A percentile compares a stretch with the other conserved stretches of the same genome.
phyloP scores from a whole-genome alignment of 2,329 filamentous ascomycete genomes.

The Dactylellina haptotyla region DNA sequence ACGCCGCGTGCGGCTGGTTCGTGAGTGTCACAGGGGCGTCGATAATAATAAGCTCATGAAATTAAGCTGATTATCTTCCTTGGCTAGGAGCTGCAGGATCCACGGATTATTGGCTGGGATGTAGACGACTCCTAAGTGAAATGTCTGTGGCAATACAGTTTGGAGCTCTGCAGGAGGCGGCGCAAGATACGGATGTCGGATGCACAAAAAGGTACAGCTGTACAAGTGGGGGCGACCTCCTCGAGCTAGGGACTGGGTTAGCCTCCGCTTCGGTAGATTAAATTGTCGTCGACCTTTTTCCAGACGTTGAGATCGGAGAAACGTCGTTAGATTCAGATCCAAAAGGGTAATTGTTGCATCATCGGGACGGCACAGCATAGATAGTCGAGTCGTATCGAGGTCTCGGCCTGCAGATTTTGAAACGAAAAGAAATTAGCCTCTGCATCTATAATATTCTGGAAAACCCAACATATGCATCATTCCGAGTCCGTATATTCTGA shows the following conservation, averaged over 20 bases:
- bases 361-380: conserved; percentile 28
- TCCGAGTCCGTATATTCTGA: neutral
- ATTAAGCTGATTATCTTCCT: conserved; percentile 4
- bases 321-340: conserved; percentile 22
- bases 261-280: neutral
- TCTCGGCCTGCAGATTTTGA: conserved; percentile 46
- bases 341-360: conserved; percentile 36
- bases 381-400: conserved; percentile 36
- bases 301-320: conserved; percentile 19
- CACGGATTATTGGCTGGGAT: conserved; percentile 34
- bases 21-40: neutral
- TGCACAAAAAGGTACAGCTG: neutral
- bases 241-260: neutral
- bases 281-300: neutral
- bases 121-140: conserved; percentile 31
- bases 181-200: neutral
- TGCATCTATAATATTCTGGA: neutral
- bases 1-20: neutral
- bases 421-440: conserved; percentile 46
- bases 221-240: neutral
- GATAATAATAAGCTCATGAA: conserved; percentile 8
- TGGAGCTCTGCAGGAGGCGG: neutral
- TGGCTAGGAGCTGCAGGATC: conserved; percentile 23
- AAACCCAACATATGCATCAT: neutral
- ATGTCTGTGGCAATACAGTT: too few relatives aligned